Percentiles rank a stretch among this genome's conserved stretches.
These are phyloP conservation scores for Takakia lepidozioides DNA, from an alignment of 225 moss, liverwort and hornwort species.

Conservation along the genomic window DNA sequence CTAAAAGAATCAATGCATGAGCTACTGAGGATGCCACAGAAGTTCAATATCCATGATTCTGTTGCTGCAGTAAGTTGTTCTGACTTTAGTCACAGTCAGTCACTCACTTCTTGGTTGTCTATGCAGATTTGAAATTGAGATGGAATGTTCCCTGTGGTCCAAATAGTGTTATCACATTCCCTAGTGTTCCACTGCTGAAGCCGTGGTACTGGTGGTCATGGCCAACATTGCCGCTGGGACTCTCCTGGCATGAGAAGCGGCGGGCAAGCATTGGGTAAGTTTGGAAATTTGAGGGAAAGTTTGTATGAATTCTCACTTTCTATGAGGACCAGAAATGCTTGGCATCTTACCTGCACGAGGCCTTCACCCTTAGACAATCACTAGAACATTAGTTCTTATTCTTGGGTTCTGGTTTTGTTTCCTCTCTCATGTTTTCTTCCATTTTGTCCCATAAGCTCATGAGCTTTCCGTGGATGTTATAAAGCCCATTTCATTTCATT, in stretches of 20 bases:
- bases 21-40: too few relatives aligned
- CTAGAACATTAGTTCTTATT: background rate
- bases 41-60: too few relatives aligned
- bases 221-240: slow-evolving; percentile 64
- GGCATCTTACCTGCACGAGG: too few relatives aligned
- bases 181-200: slow-evolving; percentile 57
- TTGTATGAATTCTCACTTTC: background rate
- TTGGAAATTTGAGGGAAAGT: background rate
- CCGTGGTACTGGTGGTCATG: slow-evolving; percentile 94
- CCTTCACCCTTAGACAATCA: too few relatives aligned
- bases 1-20: too few relatives aligned
- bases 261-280: slow-evolving; percentile 46
- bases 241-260: slow-evolving; percentile 64
- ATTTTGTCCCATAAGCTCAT: too few relatives aligned
- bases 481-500: background rate
- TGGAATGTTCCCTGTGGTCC: slow-evolving; percentile 73
- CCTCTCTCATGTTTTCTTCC: background rate
- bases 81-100: background rate
- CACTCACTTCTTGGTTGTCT: background rate
- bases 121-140: slow-evolving; percentile 58
- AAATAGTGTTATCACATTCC: slow-evolving; percentile 71
- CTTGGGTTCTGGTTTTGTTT: background rate
- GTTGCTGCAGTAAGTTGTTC: background rate
- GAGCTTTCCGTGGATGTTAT: too few relatives aligned
- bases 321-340: too few relatives aligned